Percentiles rank a stretch among this genome's conserved stretches.
phyloP scores from a whole-genome alignment of 2,329 filamentous ascomycete species.

The Amauroascus niger region DNA sequence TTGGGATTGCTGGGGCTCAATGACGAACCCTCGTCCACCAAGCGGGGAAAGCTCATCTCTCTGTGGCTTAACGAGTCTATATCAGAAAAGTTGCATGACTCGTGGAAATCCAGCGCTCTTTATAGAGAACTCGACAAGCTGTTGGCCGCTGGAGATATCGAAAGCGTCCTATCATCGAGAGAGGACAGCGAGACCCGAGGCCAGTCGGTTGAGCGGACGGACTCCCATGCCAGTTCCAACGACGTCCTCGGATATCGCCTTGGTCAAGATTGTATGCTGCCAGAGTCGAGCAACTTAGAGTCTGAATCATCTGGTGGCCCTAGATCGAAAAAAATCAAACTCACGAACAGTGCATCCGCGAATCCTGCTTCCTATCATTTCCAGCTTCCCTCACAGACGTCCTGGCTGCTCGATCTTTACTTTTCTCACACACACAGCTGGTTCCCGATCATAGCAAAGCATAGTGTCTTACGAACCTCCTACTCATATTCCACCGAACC shows the following conservation, averaged over 20 bases:
- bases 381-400: slow-evolving; percentile 42
- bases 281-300: background rate
- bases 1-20: slow-evolving; percentile 31
- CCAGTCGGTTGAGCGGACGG: background rate
- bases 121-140: slow-evolving; percentile 35
- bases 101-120: slow-evolving; percentile 37
- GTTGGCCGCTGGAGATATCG: slow-evolving; percentile 28
- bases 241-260: slow-evolving; percentile 6
- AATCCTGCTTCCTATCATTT: slow-evolving; percentile 13
- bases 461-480: slow-evolving; percentile 47
- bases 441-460: slow-evolving; percentile 51
- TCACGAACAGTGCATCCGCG: background rate
- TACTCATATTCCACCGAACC: slow-evolving; percentile 45
- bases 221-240: background rate
- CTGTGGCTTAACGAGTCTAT: slow-evolving; percentile 34
- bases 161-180: slow-evolving; percentile 22
- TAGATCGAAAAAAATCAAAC: slow-evolving; percentile 1
- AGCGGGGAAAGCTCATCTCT: slow-evolving; percentile 28
- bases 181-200: slow-evolving; percentile 23
- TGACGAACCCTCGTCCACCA: slow-evolving; percentile 23
- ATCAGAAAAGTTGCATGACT: slow-evolving; percentile 36
- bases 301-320: background rate
- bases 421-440: slow-evolving; percentile 51
- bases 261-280: background rate
- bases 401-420: slow-evolving; percentile 47